phyloP scores from a whole-genome alignment of 805 yeast genomes.

The Yarrowia bubula region DNA sequence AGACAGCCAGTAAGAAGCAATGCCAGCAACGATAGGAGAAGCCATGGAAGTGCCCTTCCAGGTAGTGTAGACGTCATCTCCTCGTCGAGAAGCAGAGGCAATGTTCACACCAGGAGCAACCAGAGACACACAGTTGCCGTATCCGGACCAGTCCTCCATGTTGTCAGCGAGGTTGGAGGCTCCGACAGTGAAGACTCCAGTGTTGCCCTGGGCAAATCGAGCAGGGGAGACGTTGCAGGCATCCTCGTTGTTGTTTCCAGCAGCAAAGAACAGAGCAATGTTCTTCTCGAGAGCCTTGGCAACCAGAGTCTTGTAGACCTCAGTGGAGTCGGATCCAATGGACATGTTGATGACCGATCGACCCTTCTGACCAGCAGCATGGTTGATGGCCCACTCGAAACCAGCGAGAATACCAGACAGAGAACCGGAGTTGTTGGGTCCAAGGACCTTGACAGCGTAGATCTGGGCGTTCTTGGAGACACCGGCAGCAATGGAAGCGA shows the following conservation, averaged over 20 bases:
- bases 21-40: constrained; percentile 12
- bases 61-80: constrained; percentile 26
- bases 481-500: constrained; percentile 83
- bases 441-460: constrained; percentile 60
- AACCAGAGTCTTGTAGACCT: neutral
- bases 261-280: constrained; percentile 27
- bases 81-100: constrained; percentile 46
- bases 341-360: constrained; percentile 16
- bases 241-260: constrained; percentile 71
- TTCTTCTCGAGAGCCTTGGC: neutral
- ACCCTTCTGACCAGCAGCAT: constrained; percentile 28
- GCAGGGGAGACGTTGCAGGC: constrained; percentile 87
- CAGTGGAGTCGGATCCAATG: constrained; percentile 4
- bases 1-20: constrained; percentile 11
- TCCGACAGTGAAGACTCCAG: constrained; percentile 73
- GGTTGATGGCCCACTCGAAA: constrained; percentile 55
- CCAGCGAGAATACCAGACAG: constrained; percentile 63
- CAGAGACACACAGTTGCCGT: constrained; percentile 88
- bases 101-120: constrained; percentile 86
- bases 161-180: constrained; percentile 78
- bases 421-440: constrained; percentile 57
- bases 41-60: constrained; percentile 18
- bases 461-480: constrained; percentile 58
- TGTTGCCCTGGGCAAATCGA: constrained; percentile 40
- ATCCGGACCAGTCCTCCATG: constrained; percentile 75